phyloP scores from a whole-genome alignment of 768 basidiomycete genomes.

The Tricholoma hemisulphureum region DNA sequence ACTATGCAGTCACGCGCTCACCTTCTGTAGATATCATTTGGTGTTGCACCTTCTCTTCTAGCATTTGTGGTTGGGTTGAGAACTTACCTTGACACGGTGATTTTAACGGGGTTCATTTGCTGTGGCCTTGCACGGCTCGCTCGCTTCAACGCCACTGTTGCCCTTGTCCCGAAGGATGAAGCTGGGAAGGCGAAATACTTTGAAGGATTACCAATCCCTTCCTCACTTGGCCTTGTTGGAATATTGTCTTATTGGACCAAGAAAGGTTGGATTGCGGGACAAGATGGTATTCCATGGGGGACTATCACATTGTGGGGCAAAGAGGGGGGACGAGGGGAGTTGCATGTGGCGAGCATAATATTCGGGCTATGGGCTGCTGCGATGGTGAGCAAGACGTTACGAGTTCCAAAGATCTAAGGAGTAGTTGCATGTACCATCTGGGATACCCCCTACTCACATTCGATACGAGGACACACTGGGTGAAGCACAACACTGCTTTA shows the following conservation, averaged over 20 bases:
- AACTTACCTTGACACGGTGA: slow-evolving; percentile 86
- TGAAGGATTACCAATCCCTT: slow-evolving; percentile 96
- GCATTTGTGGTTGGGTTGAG: slow-evolving; percentile 89
- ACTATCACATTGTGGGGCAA: slow-evolving; percentile 72
- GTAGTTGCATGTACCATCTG: not conserved
- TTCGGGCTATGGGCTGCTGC: slow-evolving; percentile 88
- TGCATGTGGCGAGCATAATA: slow-evolving; percentile 78
- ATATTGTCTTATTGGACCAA: slow-evolving; percentile 80
- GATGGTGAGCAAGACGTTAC: slow-evolving; percentile 97
- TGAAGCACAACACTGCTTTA: too few species aligned
- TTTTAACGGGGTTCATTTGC: slow-evolving; percentile 89
- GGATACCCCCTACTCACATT: slow-evolving; percentile 9
- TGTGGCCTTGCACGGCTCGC: slow-evolving; percentile 96
- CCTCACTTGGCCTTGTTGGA: slow-evolving; percentile 76
- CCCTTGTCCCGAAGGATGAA: slow-evolving; percentile 82
- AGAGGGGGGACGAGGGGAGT: slow-evolving; percentile 73
- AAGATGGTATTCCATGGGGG: slow-evolving; percentile 73
- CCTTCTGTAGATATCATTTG: slow-evolving; percentile 82
- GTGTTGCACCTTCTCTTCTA: slow-evolving; percentile 92
- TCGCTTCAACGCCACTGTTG: slow-evolving; percentile 98
- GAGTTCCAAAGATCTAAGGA: slow-evolving; percentile 65
- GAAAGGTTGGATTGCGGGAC: slow-evolving; percentile 81
- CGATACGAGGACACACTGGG: not conserved
- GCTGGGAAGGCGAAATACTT: slow-evolving; percentile 92
- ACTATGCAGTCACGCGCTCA: slow-evolving; percentile 4